phyloP scores from a whole-genome alignment of 176 grass and related monocot genomes.

The Coix lacrymajobi region DNA sequence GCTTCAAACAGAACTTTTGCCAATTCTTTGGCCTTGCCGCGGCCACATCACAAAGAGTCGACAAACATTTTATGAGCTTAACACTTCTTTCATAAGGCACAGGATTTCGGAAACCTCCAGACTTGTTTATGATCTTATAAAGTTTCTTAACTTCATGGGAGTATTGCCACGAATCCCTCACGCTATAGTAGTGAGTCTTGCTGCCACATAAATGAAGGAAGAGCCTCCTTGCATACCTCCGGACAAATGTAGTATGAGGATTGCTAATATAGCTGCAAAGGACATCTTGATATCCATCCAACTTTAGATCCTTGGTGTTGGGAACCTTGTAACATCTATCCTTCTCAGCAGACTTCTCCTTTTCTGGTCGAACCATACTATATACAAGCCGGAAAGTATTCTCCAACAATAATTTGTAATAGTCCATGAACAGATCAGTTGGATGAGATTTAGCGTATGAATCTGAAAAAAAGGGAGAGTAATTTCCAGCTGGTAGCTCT shows the following conservation, averaged over 20 bases:
- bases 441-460: slow-evolving; percentile 95
- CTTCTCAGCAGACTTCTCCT: slow-evolving; percentile 82
- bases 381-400: slow-evolving; percentile 95
- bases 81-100: slow-evolving; percentile 96
- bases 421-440: slow-evolving; percentile 88
- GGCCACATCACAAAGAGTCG: slow-evolving; percentile 77
- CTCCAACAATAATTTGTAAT: slow-evolving; percentile 87
- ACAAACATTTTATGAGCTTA: slow-evolving; percentile 94
- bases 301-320: slow-evolving; percentile 80
- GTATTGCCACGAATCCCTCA: slow-evolving; percentile 89
- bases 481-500: slow-evolving; percentile 94
- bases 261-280: slow-evolving; percentile 99
- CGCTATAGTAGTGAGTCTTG: slow-evolving; percentile 92
- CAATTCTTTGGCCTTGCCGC: slow-evolving; percentile 93
- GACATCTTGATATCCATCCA: slow-evolving; percentile 95
- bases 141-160: slow-evolving; percentile 89
- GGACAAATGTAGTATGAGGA: slow-evolving; percentile 84
- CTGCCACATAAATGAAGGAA: slow-evolving; percentile 97
- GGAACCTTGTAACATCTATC: slow-evolving; percentile 71
- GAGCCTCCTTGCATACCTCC: slow-evolving; percentile 93
- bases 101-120: slow-evolving; percentile 82
- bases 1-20: slow-evolving; percentile 97
- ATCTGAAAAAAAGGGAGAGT: slow-evolving; percentile 94
- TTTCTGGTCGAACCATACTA: slow-evolving; percentile 96
- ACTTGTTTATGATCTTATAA: slow-evolving; percentile 82